Evolutionary conservation across 2,329 filamentous ascomycete genomes (phyloP), one percentile per base, ranked within the genome.

Genomic region (Ophiocordyceps camponoti-leonardi): DNA sequence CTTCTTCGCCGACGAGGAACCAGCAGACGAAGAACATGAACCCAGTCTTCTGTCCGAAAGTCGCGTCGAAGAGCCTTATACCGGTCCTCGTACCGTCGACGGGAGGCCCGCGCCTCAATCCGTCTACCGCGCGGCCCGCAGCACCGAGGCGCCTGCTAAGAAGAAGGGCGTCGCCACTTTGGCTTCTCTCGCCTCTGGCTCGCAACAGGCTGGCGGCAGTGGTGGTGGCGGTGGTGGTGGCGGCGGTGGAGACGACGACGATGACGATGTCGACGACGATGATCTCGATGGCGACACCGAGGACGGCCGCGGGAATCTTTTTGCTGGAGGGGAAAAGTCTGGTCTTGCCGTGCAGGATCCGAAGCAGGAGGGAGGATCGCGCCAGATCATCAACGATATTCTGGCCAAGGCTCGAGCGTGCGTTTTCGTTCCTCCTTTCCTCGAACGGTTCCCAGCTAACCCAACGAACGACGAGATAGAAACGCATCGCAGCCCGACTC

Each of bases 271-370:
- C n/a, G 67, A 72, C 8, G 66, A 71, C 22, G 67, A 71, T 1
- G 66, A 72, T 3, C 35, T 39, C 18, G 35, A 39, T 19, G 66
- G 72, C 2, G 69, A 80, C 1, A 74, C 79, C 26, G 68, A 75
- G 33, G 72, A 77, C 50, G 69, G 71, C 23, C 69, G 70, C 7
- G 67, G 78, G 49, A 83, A 92, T 56, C 67, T 88, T 50, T 92
- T 88, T 61, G 81, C 86, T 19, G 86, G 86, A 44, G 86, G 86
- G 31, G 86, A 90, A 64, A 92, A 92, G 70, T 90, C 84, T 28
- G 79, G 76, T 0, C 61, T 83, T 42, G 79, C 79, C 20, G 74
- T 83, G 22, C 77, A 82, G 55, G 79, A 82, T 53, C 79, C 79
- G 1, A 56, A 59, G 44, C 61, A 62, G 41, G 64, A 70, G 12